A percentile compares a stretch with the other conserved stretches of the same genome.
These are phyloP conservation scores for Paraphoma sp. DNA, from an alignment of 2,329 filamentous ascomycete genomes.

Conservation along the genomic window DNA sequence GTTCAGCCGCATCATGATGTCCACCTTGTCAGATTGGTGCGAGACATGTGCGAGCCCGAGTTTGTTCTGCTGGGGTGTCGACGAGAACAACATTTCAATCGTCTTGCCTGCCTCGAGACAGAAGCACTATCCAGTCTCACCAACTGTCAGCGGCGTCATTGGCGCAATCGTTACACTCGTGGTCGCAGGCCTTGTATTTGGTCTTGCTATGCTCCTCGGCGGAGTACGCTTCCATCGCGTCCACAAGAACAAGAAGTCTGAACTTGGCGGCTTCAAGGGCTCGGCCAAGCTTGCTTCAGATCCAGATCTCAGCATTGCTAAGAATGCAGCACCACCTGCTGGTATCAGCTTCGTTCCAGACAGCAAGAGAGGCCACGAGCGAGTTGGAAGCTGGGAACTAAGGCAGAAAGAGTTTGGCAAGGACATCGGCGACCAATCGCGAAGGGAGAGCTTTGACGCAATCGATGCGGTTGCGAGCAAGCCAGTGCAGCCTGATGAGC, in stretches of 20 bases:
- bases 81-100: constrained; percentile 21
- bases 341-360: constrained; percentile 28
- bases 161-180: constrained; percentile 61
- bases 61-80: constrained; percentile 60
- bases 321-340: constrained; percentile 48
- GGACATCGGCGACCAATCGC: constrained; percentile 30
- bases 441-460: constrained; percentile 53
- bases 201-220: constrained; percentile 51
- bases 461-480: constrained; percentile 50
- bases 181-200: constrained; percentile 52
- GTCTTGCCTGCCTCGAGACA: not conserved
- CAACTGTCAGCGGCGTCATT: constrained; percentile 61
- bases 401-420: constrained; percentile 43
- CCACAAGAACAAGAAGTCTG: constrained; percentile 33
- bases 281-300: constrained; percentile 61
- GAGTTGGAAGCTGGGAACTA: constrained; percentile 66
- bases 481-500: constrained; percentile 56
- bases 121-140: constrained; percentile 38
- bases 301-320: constrained; percentile 57
- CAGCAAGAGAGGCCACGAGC: constrained; percentile 53
- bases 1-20: constrained; percentile 53
- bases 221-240: constrained; percentile 55
- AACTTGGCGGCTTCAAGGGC: constrained; percentile 64
- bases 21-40: constrained; percentile 61
- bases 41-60: constrained; percentile 52